Evolutionary conservation across 129 eudicot species (phyloP).

Genomic region (Flaveria ramosissima): DNA sequence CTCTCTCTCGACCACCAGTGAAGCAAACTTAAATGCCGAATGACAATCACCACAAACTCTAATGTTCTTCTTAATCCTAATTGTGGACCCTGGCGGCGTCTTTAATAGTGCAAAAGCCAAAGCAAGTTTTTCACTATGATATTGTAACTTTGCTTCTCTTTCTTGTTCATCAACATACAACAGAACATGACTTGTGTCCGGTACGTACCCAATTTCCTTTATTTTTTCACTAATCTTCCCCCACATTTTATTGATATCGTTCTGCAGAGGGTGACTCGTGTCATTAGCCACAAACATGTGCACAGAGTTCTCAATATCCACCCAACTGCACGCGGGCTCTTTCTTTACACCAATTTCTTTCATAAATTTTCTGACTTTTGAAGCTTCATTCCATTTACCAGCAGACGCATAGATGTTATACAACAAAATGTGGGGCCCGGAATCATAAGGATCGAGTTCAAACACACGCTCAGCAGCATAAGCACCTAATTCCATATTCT

Average conservation of each 20-base stretch:
- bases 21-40: constrained; percentile 72
- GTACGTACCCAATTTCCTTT: constrained; percentile 72
- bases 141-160: constrained; percentile 65
- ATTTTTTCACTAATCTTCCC: constrained; percentile 49
- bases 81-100: constrained; percentile 49
- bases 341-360: constrained; percentile 62
- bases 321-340: constrained; percentile 95
- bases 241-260: constrained; percentile 62
- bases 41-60: constrained; percentile 93
- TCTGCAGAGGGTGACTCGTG: constrained; percentile 61
- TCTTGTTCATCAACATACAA: constrained; percentile 65
- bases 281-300: constrained; percentile 88
- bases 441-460: constrained; percentile 74
- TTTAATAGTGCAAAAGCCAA: constrained; percentile 59
- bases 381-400: constrained; percentile 68
- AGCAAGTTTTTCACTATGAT: constrained; percentile 82
- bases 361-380: constrained; percentile 70
- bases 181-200: constrained; percentile 80
- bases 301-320: constrained; percentile 68
- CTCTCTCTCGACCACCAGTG: constrained; percentile 57
- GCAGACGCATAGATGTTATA: constrained; percentile 69
- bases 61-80: constrained; percentile 78
- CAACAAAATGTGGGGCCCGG: constrained; percentile 74
- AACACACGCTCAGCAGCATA: constrained; percentile 76
- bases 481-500: constrained; percentile 64